Base-by-base conservation (phyloP, 345 rosid species). In the Eucalyptus marginata region DNA sequence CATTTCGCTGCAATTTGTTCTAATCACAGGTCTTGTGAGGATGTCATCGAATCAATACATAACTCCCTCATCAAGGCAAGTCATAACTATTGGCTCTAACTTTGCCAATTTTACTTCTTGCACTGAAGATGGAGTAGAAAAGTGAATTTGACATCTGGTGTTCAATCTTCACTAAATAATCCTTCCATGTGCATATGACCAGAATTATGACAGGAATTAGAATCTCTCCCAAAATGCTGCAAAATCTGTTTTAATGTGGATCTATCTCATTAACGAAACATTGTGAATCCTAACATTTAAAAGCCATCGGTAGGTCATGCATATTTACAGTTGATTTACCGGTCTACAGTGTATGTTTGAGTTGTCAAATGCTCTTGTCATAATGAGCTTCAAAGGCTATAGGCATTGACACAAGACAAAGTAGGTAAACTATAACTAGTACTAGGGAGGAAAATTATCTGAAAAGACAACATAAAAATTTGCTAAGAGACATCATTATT, bases 41-140 rank as follows among this genome's bases (percentile, higher is more conserved):
- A 97, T 90, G 99, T 98, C 59, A 95, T 97, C 86, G 98, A 94
- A 93, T 95, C 96, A 89, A 95, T 98, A 91, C 99, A 97, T 90
- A 94, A 91, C 90, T 93, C 95, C 89, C 98, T 98, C 52, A 93
- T 92, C 93, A 98, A 98, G 99, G 99, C 95, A 89, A 91, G 81
- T 71, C 83, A 71, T 33, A 86, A n/a, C 43, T 17, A 50, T 50
- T 50, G 83, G 46, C 83, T 36, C 83, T 18, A 36, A 71, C 83
- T 71, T 18, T 20, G 46, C 46, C 5, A 18, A 71, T 71, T 71
- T 36, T 36, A 36, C 7, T 31, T 16, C 22, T 33, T 20, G 43
- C 5, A 1, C 80, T 68, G 80, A 68, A 68, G 80, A 31, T 33
- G 80, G 80, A 68, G 80, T 31, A 68, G 80, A 52, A 68, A 68